Base-by-base conservation (phyloP, 2,329 filamentous ascomycete species). In the Ophiobolus disseminans region DNA sequence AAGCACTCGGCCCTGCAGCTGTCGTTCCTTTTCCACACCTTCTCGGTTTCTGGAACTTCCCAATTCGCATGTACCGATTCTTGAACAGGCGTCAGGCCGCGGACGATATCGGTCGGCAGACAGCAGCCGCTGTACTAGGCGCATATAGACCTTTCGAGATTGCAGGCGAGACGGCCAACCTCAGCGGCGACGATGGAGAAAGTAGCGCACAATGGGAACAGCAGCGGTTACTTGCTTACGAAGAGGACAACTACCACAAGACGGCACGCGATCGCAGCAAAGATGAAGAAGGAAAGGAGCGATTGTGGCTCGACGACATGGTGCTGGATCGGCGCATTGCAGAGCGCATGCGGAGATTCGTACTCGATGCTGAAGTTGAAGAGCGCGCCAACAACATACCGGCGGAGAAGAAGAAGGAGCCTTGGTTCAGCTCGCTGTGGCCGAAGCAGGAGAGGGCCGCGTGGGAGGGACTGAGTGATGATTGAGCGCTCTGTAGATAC, bases 41-140 rank as follows among this genome's bases (percentile, higher is more conserved):
- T 49, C 87, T 99, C 22, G 94, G 94, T 51, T 96, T 99, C 79
- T 78, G 89, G 55, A 93, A 94, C 76, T 97, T 93, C 2, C 89
- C 91, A 0, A 88, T 86, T 57, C 87, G 94, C 51, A 80, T 97
- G 52, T 89, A 88, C 67, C 89, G 94, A 57, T 99, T 92, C 81
- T 80, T 99, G 52, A 96, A 88, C 72, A 87, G 88, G 53, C 88
- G 94, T 44, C 77, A 84, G 55, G 81, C 96, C n/a, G 93, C 93
- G 55, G 93, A 99, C 68, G 82, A 87, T 36, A 86, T 97, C 51
- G 94, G 94, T 41, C 87, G 90, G 32, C 86, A 97, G 57, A 91
- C 95, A 14, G 93, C 93, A 0, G 88, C 91, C 26, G 86, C 89
- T 26, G 93, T 95, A 50, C 84, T 97, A 28, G 85, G 77, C 10